Conservation (phyloP, 345 rosid genomes). For the Jatropha curcas region DNA sequence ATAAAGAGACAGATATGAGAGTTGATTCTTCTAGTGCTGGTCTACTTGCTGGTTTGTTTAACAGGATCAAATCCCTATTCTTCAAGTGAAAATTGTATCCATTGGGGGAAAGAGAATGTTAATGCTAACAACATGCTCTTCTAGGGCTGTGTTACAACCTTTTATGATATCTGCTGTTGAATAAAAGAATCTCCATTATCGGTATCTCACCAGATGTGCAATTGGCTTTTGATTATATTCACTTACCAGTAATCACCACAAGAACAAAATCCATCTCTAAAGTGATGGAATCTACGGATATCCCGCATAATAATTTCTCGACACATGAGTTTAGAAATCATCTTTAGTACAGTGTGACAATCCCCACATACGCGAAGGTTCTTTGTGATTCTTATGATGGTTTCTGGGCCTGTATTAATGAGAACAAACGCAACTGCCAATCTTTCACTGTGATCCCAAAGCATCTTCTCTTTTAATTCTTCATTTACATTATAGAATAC, state of each 20-base stretch:
- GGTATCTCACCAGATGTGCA: background rate
- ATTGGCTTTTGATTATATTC: background rate
- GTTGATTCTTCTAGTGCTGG: slow-evolving; percentile 41
- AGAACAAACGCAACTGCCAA: slow-evolving; percentile 28
- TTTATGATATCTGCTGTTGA: slow-evolving; percentile 1
- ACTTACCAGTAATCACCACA: slow-evolving; percentile 4
- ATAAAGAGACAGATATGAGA: slow-evolving; percentile 60
- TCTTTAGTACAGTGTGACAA: slow-evolving; percentile 19
- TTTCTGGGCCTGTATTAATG: slow-evolving; percentile 22
- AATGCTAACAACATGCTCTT: slow-evolving; percentile 5
- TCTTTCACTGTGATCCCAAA: slow-evolving; percentile 27
- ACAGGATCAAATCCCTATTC: slow-evolving; percentile 35
- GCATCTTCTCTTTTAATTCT: slow-evolving; percentile 26
- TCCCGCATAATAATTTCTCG: slow-evolving; percentile 24
- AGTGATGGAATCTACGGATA: slow-evolving; percentile 24
- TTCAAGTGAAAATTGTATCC: slow-evolving; percentile 27
- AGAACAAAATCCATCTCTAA: slow-evolving; percentile 14
- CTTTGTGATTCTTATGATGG: slow-evolving; percentile 24
- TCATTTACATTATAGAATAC: slow-evolving; percentile 23
- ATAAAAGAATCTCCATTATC: slow-evolving; percentile 11
- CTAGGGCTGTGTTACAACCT: background rate
- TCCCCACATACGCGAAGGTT: slow-evolving; percentile 23
- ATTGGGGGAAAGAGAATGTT: background rate
- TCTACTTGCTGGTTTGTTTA: slow-evolving; percentile 29
- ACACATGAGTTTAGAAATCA: slow-evolving; percentile 23